Conservation (phyloP, 202 grass and related monocot genomes). For the Schoenoplectus tabernaemontani region DNA sequence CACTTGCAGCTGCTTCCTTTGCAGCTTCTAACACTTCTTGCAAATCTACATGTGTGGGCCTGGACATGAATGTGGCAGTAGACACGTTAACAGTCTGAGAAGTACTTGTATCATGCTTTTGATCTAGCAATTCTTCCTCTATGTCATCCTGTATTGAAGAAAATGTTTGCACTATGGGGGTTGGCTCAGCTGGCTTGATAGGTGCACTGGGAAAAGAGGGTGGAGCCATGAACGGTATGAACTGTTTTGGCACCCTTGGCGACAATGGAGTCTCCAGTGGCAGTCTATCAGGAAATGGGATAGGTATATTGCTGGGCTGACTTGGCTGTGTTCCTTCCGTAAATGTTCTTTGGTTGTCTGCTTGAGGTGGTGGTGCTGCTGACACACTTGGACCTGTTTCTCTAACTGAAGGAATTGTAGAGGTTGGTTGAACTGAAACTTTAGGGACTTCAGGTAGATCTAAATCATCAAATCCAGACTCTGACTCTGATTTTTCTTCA, state of each 20-base stretch:
- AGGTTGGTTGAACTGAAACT: slow-evolving; percentile 40
- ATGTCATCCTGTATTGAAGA: slow-evolving; percentile 35
- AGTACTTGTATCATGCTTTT: slow-evolving; percentile 31
- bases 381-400: slow-evolving; percentile 18
- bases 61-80: slow-evolving; percentile 20
- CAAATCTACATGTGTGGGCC: slow-evolving; percentile 38
- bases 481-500: slow-evolving; percentile 46
- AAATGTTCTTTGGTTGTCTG: slow-evolving; percentile 1
- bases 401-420: slow-evolving; percentile 34
- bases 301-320: slow-evolving; percentile 11
- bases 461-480: slow-evolving; percentile 54
- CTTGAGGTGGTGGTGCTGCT: neutral
- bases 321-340: neutral
- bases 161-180: slow-evolving; percentile 21
- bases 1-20: slow-evolving; percentile 59
- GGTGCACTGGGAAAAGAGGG: slow-evolving; percentile 32
- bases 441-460: slow-evolving; percentile 92
- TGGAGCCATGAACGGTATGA: slow-evolving; percentile 52
- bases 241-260: slow-evolving; percentile 50
- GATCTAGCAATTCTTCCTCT: slow-evolving; percentile 25
- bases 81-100: slow-evolving; percentile 23
- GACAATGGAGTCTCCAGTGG: slow-evolving; percentile 19
- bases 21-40: slow-evolving; percentile 67
- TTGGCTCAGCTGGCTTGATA: slow-evolving; percentile 29
- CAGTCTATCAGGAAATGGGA: slow-evolving; percentile 16